Conservation (phyloP, 768 basidiomycete genomes). For the Phylloporus scabripes region DNA sequence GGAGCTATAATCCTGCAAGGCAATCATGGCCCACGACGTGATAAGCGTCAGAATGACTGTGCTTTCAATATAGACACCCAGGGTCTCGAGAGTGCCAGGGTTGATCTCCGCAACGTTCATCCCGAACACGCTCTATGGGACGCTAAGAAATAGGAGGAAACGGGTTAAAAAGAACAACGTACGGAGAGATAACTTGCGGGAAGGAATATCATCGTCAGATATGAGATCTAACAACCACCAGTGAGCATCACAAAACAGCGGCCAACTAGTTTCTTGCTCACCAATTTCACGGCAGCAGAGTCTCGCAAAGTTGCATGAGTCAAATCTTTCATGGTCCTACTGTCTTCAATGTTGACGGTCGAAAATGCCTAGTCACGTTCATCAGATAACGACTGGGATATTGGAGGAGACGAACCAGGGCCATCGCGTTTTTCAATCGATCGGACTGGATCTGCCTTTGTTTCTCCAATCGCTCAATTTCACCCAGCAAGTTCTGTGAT, state of each 20-base stretch:
- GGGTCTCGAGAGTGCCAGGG: conserved; percentile 20
- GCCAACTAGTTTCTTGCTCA: background rate
- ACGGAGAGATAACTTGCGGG: conserved; percentile 45
- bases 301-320: conserved; percentile 42
- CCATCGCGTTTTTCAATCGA: conserved; percentile 30
- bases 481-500: conserved; percentile 32
- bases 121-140: conserved; percentile 29
- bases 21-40: conserved; percentile 53
- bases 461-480: conserved; percentile 36
- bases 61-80: conserved; percentile 37
- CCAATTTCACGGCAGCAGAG: conserved; percentile 37
- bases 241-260: background rate
- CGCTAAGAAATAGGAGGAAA: background rate
- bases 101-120: conserved; percentile 32
- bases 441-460: conserved; percentile 25
- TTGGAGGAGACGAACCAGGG: conserved; percentile 17
- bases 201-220: conserved; percentile 57
- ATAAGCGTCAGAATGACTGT: conserved; percentile 46
- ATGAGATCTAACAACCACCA: conserved; percentile 37
- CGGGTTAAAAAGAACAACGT: conserved; percentile 1
- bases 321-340: conserved; percentile 45
- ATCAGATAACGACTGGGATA: background rate
- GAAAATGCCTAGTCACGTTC: conserved; percentile 45
- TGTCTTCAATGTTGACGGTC: conserved; percentile 56
- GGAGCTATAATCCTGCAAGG: conserved; percentile 37